A percentile compares a stretch with the other conserved stretches of the same genome.
phyloP scores from a whole-genome alignment of 805 yeast species.

The Metschnikowia kofuensis region DNA sequence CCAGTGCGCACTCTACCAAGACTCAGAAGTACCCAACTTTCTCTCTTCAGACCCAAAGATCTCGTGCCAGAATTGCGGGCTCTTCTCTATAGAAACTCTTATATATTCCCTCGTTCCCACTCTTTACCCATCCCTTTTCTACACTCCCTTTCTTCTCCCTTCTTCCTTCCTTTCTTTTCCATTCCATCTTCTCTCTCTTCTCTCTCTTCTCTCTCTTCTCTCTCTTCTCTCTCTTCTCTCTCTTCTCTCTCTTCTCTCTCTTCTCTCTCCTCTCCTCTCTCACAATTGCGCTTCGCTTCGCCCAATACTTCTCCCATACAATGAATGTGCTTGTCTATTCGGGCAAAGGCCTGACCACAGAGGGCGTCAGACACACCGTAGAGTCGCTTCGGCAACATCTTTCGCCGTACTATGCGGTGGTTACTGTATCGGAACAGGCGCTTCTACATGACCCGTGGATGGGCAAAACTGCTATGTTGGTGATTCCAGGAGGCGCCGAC shows the following conservation, averaged over 20 bases:
- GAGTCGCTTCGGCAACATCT: constrained; percentile 71
- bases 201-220: neutral
- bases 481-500: constrained; percentile 97
- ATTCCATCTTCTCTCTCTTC: neutral
- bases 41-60: no score
- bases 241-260: neutral
- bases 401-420: constrained; percentile 87
- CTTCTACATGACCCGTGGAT: constrained; percentile 81
- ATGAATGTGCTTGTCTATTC: constrained; percentile 24
- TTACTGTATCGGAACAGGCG: constrained; percentile 60
- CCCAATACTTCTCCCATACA: neutral
- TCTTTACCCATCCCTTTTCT: no score
- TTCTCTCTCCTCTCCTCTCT: neutral
- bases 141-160: neutral
- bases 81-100: neutral
- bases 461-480: constrained; percentile 70
- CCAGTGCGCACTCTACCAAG: neutral
- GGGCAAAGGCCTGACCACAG: constrained; percentile 78
- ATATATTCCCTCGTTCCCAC: no score
- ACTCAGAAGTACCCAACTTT: neutral
- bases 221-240: neutral
- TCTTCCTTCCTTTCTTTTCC: neutral
- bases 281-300: neutral
- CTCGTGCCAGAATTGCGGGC: no score
- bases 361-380: constrained; percentile 78